These are phyloP conservation scores for Chytriomyces hyalinus DNA, from an alignment of 192 early-diverging fungal genomes.

Conservation along the genomic window DNA sequence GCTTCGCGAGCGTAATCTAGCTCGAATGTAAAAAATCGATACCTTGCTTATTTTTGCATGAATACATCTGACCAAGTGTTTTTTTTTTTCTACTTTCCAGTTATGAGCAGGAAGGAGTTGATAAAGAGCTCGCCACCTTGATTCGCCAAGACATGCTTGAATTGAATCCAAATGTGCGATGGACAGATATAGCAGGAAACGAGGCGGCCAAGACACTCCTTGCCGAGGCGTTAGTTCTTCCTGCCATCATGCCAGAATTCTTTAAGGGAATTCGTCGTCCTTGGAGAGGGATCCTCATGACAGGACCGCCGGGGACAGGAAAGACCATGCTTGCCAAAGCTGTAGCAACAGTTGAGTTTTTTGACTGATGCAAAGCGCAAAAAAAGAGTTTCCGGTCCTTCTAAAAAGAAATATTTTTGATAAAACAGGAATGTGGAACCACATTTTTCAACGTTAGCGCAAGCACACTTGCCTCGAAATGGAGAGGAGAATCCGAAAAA, in stretches of 20 bases:
- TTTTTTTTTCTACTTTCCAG: background rate
- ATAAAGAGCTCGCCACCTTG: background rate
- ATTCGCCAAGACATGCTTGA: conserved; percentile 49
- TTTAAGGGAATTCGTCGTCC: conserved; percentile 54
- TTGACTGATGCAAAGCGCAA: too few relatives aligned
- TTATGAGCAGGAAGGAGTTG: conserved; percentile 8
- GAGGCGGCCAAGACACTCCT: conserved; percentile 48
- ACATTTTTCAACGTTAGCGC: conserved; percentile 15
- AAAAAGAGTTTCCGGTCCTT: background rate
- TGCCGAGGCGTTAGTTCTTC: conserved; percentile 57
- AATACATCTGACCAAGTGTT: too few relatives aligned
- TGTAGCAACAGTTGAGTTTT: background rate
- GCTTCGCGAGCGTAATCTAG: background rate
- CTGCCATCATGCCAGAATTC: conserved; percentile 52
- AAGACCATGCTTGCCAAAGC: conserved; percentile 48
- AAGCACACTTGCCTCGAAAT: background rate
- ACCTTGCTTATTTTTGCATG: too few relatives aligned
- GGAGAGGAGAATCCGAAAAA: conserved; percentile 54
- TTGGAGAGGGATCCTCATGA: conserved; percentile 59
- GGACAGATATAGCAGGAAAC: conserved; percentile 54
- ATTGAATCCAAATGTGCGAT: conserved; percentile 54
- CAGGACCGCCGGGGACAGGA: conserved; percentile 55
- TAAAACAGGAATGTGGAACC: conserved; percentile 3
- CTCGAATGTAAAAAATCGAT: background rate
- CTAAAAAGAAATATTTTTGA: background rate